Evolutionary conservation across 2,329 filamentous ascomycete genomes (phyloP).

Genomic region (Rosellinia necatrix): DNA sequence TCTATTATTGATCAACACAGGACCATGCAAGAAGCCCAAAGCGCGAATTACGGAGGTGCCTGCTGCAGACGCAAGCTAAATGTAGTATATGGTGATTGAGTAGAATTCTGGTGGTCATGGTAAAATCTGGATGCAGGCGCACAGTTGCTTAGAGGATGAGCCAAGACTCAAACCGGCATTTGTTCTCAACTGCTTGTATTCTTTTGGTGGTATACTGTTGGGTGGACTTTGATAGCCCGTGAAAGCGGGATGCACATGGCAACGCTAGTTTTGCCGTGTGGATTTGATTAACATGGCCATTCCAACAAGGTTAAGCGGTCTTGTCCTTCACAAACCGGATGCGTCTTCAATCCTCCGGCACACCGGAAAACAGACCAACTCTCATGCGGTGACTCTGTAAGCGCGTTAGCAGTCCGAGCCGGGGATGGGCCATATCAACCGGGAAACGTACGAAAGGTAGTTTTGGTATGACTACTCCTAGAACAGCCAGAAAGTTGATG

Average conservation of each 20-base stretch:
- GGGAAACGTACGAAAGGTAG: conserved; percentile 79
- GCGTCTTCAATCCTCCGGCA: conserved; percentile 60
- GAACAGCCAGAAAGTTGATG: conserved; percentile 91
- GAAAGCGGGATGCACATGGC: conserved; percentile 1
- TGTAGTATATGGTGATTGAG: background rate
- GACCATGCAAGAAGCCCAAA: background rate
- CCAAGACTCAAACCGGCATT: conserved; percentile 21
- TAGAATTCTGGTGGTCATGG: conserved; percentile 1
- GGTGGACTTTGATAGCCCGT: conserved; percentile 2
- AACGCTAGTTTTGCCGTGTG: conserved; percentile 11
- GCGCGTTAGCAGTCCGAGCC: conserved; percentile 37
- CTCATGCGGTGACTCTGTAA: conserved; percentile 75
- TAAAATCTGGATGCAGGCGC: background rate
- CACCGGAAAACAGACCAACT: conserved; percentile 73
- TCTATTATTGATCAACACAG: background rate
- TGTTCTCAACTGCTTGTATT: conserved; percentile 27
- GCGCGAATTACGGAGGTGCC: background rate
- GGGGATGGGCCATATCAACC: background rate
- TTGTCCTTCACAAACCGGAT: conserved; percentile 6
- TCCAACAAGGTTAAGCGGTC: conserved; percentile 24
- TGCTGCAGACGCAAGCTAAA: background rate
- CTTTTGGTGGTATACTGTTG: conserved; percentile 26
- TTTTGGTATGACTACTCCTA: conserved; percentile 95
- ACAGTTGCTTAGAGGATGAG: conserved; percentile 1
- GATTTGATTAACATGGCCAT: conserved; percentile 25